Conservation (phyloP, 2,329 filamentous ascomycete genomes). For the Didymella glomerata region DNA sequence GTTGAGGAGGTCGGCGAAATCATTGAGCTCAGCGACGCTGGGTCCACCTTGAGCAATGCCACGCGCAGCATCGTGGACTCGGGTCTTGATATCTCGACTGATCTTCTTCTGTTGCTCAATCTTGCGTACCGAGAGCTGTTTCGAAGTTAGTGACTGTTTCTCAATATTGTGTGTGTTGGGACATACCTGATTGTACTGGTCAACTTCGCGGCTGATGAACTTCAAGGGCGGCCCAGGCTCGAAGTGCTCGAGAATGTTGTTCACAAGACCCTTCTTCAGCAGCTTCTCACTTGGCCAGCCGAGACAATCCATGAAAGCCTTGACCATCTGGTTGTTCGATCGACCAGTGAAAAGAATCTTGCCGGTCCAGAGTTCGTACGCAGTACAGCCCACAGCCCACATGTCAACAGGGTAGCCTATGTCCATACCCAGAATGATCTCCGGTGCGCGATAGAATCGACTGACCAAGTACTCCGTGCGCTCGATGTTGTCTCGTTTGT, state of each 20-base stretch:
- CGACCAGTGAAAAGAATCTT: constrained; percentile 95
- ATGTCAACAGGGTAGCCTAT: constrained; percentile 95
- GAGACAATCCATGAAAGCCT: constrained; percentile 93
- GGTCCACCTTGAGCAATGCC: constrained; percentile 71
- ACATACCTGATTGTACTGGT: constrained; percentile 55
- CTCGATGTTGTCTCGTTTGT: constrained; percentile 82
- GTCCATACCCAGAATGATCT: constrained; percentile 95
- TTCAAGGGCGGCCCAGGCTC: constrained; percentile 70
- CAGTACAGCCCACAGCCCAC: constrained; percentile 97
- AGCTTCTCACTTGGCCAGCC: constrained; percentile 91
- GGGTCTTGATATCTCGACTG: constrained; percentile 75
- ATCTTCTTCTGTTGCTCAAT: constrained; percentile 70
- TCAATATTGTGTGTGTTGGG: not conserved
- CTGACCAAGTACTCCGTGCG: constrained; percentile 95
- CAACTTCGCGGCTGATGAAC: constrained; percentile 78
- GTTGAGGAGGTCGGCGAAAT: constrained; percentile 88
- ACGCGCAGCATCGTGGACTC: constrained; percentile 75
- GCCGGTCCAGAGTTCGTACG: constrained; percentile 96
- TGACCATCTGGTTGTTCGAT: constrained; percentile 98
- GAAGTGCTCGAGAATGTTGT: constrained; percentile 78
- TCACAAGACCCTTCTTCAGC: constrained; percentile 72
- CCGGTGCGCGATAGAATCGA: constrained; percentile 95
- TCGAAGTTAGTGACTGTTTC: constrained; percentile 21
- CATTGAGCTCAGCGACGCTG: constrained; percentile 78
- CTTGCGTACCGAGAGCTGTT: constrained; percentile 71